Base-by-base conservation (phyloP, 805 yeast genomes). In the Suhomyces sp. region DNA sequence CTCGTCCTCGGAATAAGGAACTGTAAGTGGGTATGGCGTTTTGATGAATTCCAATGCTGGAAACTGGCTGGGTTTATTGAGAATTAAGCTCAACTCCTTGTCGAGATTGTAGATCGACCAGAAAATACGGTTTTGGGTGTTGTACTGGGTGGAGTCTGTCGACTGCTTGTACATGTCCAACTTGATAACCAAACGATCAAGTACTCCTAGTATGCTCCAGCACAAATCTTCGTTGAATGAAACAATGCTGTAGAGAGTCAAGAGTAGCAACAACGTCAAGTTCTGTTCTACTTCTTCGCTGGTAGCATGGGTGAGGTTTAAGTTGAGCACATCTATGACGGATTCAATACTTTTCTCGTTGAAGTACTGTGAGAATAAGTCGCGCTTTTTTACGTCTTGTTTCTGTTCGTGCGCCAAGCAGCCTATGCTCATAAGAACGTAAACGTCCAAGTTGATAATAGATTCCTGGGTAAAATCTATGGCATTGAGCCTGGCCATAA, bases 71-170 rank as follows among this genome's bases (percentile, higher is more conserved):
- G 78, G 78, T 47, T 61, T 66, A 26, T 65, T 60, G 33, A 66
- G 57, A 47, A 73, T 47, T n/a, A 76, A 58, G 52, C 71, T 67
- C 35, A 73, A 58, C 49, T 72, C 77, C 46, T 72, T 70, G 52
- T 76, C 80, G 41, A 75, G 55, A 46, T 70, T 73, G 58, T 66
- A 66, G 12, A 73, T 57, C 2, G 77, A 60, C 78, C 77, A 73
- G 51, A 73, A 70, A 10, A 72, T 51, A 19, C 69, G 49, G 13
- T 60, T 52, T 13, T 41, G 10, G 4, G 29, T 22, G 23, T 17
- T 36, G 41, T 15, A 17, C 4, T 22, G 29, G 15, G 46, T 42
- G 5, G 24, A 19, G 17, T 19, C 23, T 24, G 5, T 33, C 6
- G 29, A 13, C 2, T 19, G 44, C 27, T 53, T 59, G 54, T 63